These are phyloP conservation scores for Nyssa sinensis DNA, from an alignment of 148 eudicot genomes.

Conservation along the genomic window DNA sequence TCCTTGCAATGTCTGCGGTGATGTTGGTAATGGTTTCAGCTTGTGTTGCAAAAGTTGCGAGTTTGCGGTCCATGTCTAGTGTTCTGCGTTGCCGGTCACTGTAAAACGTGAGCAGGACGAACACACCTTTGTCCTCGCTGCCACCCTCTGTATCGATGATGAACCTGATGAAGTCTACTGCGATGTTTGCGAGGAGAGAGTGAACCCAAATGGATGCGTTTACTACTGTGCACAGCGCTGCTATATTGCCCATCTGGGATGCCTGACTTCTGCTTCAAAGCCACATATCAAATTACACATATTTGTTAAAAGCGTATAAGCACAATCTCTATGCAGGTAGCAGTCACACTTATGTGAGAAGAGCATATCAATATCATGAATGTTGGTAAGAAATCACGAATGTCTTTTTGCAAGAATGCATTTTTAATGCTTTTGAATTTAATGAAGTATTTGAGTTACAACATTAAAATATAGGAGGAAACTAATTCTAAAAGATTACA, in stretches of 20 bases:
- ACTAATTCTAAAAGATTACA: too few species aligned
- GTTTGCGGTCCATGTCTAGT: constrained; percentile 3
- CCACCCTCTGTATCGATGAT: neutral
- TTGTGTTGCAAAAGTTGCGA: neutral
- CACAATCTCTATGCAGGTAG: too few species aligned
- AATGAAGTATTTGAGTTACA: too few species aligned
- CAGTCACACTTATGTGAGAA: too few species aligned
- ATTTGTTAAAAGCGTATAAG: too few species aligned
- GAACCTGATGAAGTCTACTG: constrained; percentile 5
- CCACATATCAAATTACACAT: neutral
- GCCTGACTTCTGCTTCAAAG: constrained; percentile 1
- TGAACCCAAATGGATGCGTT: constrained; percentile 2
- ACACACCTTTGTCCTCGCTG: neutral
- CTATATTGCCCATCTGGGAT: constrained; percentile 10
- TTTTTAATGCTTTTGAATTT: too few species aligned
- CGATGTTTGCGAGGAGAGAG: constrained; percentile 8
- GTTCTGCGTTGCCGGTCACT: neutral
- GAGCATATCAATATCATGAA: too few species aligned
- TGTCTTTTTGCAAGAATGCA: too few species aligned
- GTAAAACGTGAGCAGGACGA: neutral
- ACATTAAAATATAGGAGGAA: too few species aligned
- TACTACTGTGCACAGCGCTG: constrained; percentile 1
- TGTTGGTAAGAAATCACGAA: too few species aligned
- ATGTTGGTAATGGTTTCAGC: neutral
- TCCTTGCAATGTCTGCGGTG: neutral